These are phyloP conservation scores for Lipomyces yamanashiensis DNA, from an alignment of 805 yeast species.

Conservation along the genomic window DNA sequence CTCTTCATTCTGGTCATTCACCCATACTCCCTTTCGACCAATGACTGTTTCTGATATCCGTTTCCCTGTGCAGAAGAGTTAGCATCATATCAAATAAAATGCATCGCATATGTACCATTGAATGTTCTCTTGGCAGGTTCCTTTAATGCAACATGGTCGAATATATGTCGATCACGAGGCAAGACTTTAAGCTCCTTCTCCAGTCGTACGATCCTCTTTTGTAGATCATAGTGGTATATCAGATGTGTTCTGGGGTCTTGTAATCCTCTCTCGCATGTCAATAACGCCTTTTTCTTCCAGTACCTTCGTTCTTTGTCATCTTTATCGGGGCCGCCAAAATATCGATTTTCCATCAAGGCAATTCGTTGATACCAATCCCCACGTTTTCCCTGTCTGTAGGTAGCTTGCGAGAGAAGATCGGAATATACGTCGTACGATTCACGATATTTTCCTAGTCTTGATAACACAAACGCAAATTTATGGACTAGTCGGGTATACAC, in stretches of 20 bases:
- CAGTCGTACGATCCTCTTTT: constrained; percentile 31
- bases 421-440: constrained; percentile 27
- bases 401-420: constrained; percentile 23
- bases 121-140: constrained; percentile 23
- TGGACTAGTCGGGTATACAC: constrained; percentile 32
- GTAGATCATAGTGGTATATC: constrained; percentile 33
- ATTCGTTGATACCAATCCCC: constrained; percentile 37
- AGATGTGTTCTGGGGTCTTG: constrained; percentile 36
- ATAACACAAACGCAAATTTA: constrained; percentile 28
- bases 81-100: not conserved
- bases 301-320: constrained; percentile 5
- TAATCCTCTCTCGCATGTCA: constrained; percentile 32
- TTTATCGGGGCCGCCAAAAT: constrained; percentile 18
- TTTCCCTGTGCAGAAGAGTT: not conserved
- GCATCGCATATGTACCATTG: constrained; percentile 10
- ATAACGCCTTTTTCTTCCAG: constrained; percentile 32
- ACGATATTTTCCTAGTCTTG: constrained; percentile 14
- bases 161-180: constrained; percentile 24
- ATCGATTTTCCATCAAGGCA: constrained; percentile 32
- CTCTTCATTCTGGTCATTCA: constrained; percentile 16
- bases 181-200: constrained; percentile 30
- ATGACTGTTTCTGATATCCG: constrained; percentile 21
- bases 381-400: constrained; percentile 33
- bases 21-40: constrained; percentile 30
- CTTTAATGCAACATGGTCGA: constrained; percentile 22